Evolutionary conservation across 2,329 filamentous ascomycete genomes (phyloP).

Genomic region (Hypoxylon sp.): DNA sequence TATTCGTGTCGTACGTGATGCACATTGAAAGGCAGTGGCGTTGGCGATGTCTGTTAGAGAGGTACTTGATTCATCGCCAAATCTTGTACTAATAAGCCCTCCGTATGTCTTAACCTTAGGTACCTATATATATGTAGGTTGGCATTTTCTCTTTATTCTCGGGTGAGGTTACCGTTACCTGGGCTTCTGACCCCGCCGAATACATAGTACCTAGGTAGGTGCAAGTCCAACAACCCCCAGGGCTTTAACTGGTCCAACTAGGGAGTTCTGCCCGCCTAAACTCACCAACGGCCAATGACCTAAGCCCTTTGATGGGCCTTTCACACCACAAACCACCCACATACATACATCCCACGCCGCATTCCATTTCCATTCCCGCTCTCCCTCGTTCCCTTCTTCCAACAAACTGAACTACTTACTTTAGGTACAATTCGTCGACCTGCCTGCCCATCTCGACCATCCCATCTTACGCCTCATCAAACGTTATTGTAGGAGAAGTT

Average conservation of each 20-base stretch:
- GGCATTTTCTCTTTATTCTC: conserved; percentile 17
- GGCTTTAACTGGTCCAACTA: neutral
- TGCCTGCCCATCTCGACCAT: conserved; percentile 19
- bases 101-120: conserved; percentile 29
- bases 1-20: neutral
- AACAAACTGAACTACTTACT: conserved; percentile 26
- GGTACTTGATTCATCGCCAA: conserved; percentile 19
- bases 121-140: no score
- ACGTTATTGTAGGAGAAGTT: conserved; percentile 1
- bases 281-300: conserved; percentile 19
- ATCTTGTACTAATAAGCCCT: neutral
- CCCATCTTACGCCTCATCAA: conserved; percentile 24
- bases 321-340: conserved; percentile 20
- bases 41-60: conserved; percentile 28
- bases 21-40: neutral
- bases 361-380: conserved; percentile 30
- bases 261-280: conserved; percentile 20
- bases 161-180: conserved; percentile 1
- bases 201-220: no score
- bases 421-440: neutral
- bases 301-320: conserved; percentile 11
- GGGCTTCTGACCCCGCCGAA: conserved; percentile 33
- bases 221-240: conserved; percentile 17
- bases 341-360: neutral
- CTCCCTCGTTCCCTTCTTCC: conserved; percentile 27